These are phyloP conservation scores for Colletotrichum sp. DNA, from an alignment of 2,329 filamentous ascomycete genomes.

Conservation along the genomic window DNA sequence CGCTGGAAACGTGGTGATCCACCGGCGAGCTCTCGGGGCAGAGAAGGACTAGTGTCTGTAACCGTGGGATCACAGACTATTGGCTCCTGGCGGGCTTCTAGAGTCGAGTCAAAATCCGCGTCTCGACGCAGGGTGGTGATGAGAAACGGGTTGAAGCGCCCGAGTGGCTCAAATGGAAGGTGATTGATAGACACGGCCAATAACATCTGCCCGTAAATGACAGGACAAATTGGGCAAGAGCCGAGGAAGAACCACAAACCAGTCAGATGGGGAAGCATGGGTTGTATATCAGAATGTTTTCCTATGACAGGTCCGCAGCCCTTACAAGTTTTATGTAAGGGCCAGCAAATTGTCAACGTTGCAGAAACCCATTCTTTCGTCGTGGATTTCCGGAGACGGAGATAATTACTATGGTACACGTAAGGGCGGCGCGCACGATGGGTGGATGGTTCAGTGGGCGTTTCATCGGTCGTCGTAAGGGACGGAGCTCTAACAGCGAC, in stretches of 20 bases:
- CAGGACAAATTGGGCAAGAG: background rate
- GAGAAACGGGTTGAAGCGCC: background rate
- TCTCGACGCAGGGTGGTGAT: background rate
- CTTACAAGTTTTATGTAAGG: background rate
- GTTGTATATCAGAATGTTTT: background rate
- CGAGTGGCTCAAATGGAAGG: background rate
- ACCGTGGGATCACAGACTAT: background rate
- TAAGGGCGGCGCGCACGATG: background rate
- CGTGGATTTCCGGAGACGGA: background rate
- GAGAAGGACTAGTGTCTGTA: background rate
- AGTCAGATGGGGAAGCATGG: background rate
- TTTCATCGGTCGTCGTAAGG: background rate
- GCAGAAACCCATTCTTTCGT: background rate
- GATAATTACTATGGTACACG: background rate
- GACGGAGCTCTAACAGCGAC: background rate
- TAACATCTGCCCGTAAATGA: background rate
- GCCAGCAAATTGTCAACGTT: background rate
- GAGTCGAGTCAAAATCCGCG: background rate
- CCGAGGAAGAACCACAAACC: background rate
- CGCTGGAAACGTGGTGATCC: constrained; percentile 4
- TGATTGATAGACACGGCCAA: background rate
- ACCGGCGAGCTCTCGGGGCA: background rate
- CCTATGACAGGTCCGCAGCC: background rate
- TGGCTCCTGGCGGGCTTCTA: background rate
- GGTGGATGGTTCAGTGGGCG: background rate